Evolutionary conservation across 2,329 filamentous ascomycete genomes (phyloP), one percentile per base, ranked within the genome.

Genomic region (Cercospora zeina): DNA sequence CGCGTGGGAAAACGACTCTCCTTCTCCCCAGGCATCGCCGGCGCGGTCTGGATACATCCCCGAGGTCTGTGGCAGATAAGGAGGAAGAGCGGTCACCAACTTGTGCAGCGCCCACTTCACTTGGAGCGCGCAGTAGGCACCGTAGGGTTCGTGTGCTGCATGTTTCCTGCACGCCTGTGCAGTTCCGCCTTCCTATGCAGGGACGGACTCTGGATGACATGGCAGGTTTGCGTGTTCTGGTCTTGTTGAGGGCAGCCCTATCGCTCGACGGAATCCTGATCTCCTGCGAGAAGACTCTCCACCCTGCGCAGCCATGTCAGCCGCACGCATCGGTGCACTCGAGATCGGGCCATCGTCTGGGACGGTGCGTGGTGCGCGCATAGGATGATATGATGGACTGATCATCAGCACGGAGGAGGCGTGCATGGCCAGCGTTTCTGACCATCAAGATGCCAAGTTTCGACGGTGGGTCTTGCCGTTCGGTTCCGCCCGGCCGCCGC

Each of bases 211-310:
- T 34, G 31, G 49, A 51, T 16, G 27, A 34, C 42, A 24, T 51
- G 8, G 16, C 49, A 53, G 49, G 21, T 53, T 34, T 31, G 49
- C 49, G 19, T n/a, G 27, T 14, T 30, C 4, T 30, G 42, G 49
- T 53, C 27, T 53, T 53, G 49, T 34, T 53, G 49, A 53, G 49
- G 13, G 49, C 49, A 53, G 30, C 27, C 49, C 49, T 53, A 53
- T 53, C 49, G 27, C 49, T 14, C 49, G 31, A 34, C 13, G n/a
- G 13, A 53, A 53, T 53, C 49, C 14, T 33, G 31, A 34, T 1
- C n/a, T 27, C 13, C 21, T 27, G 21, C 21, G 21, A 14, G 24
- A 49, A n/a, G 42, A 19, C 21, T 27, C 42, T 54, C 14, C 50
- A 34, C 16, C 14, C 27, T 55, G 53, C 34, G 33, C 24, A 30